These are phyloP conservation scores for Aureobasidium sp. DNA, from an alignment of 2,329 filamentous ascomycete genomes.

Conservation along the genomic window DNA sequence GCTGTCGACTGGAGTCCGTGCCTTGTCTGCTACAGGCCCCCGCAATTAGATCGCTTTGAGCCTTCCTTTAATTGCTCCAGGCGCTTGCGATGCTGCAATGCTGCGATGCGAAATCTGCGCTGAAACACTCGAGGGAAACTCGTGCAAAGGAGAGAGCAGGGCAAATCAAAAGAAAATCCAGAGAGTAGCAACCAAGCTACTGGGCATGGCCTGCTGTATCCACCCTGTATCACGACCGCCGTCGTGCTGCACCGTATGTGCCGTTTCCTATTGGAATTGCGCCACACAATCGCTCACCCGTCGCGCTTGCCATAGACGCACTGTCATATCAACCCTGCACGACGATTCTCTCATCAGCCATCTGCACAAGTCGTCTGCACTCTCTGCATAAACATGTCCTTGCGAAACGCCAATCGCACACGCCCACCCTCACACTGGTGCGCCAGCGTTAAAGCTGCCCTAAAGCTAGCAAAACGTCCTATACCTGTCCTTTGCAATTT, in stretches of 20 bases:
- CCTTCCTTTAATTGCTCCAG: background rate
- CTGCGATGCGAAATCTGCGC: background rate
- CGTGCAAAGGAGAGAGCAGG: background rate
- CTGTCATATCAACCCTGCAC: background rate
- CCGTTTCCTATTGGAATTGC: conserved; percentile 8
- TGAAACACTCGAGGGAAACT: background rate
- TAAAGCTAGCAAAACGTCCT: conserved; percentile 7
- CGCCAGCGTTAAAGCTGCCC: background rate
- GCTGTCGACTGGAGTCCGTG: background rate
- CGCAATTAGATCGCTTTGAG: conserved; percentile 1
- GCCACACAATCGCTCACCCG: conserved; percentile 10
- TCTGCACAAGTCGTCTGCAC: background rate
- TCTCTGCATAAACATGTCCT: background rate
- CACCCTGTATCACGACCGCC: background rate
- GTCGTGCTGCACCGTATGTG: background rate
- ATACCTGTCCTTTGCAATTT: background rate
- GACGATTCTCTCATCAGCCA: background rate
- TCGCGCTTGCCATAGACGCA: background rate
- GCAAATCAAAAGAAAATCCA: background rate
- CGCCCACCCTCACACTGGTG: background rate
- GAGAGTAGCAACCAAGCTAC: background rate
- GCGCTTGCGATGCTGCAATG: background rate
- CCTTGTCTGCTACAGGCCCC: background rate
- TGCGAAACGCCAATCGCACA: background rate
- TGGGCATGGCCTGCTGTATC: background rate